These are phyloP conservation scores for Cadophora gregata DNA, from an alignment of 2,329 filamentous ascomycete genomes.

Conservation along the genomic window DNA sequence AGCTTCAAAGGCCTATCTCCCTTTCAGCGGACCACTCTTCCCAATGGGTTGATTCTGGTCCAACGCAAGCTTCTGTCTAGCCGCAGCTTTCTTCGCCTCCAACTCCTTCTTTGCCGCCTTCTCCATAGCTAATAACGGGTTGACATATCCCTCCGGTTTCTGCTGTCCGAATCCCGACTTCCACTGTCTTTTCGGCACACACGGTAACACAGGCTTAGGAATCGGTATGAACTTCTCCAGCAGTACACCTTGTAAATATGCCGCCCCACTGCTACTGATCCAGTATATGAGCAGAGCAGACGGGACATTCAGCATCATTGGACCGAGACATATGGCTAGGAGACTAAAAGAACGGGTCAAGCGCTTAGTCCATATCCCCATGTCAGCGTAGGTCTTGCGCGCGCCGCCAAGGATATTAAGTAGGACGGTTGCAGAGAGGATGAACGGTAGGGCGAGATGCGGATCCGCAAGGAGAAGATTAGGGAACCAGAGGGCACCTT, in stretches of 20 bases:
- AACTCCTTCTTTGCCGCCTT: not conserved
- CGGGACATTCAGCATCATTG: slow-evolving; percentile 48
- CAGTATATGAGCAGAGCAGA: slow-evolving; percentile 55
- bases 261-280: slow-evolving; percentile 52
- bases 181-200: slow-evolving; percentile 37
- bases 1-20: too few species aligned
- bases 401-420: slow-evolving; percentile 50
- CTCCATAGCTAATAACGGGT: slow-evolving; percentile 1
- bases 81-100: not conserved
- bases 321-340: slow-evolving; percentile 49
- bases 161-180: slow-evolving; percentile 21
- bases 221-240: slow-evolving; percentile 49
- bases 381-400: slow-evolving; percentile 21
- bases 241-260: slow-evolving; percentile 48
- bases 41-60: not conserved
- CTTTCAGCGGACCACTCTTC: not conserved
- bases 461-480: slow-evolving; percentile 61
- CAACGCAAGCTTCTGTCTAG: not conserved
- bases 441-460: slow-evolving; percentile 53
- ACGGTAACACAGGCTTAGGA: slow-evolving; percentile 42
- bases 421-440: slow-evolving; percentile 55
- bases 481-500: slow-evolving; percentile 66
- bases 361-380: slow-evolving; percentile 36
- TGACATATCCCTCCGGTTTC: slow-evolving; percentile 11
- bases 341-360: slow-evolving; percentile 44